Evolutionary conservation across 352 stramenopile species (phyloP), one percentile per base, ranked within the genome.

Genomic region (Phytophthora niederhauseri): DNA sequence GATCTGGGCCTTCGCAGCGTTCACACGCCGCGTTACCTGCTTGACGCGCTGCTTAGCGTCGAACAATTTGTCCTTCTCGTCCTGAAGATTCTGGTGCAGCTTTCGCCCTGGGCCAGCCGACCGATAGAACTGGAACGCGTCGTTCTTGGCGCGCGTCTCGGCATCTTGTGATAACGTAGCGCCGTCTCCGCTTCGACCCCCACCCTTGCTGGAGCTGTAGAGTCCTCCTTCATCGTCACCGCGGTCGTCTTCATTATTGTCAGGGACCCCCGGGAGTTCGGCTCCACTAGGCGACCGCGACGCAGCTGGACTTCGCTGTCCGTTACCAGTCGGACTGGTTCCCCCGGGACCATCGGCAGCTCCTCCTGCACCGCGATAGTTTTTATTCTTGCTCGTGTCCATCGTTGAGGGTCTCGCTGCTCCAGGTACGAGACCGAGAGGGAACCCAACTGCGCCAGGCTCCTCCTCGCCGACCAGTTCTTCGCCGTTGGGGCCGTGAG

Each of bases 21-120:
- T 97, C n/a, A 97, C 67, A 15, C 86, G 76, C 15, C 55, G 74
- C 17, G 87, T 85, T 15, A 96, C 66, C 55, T 93, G 78, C 43
- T 93, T 92, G 14, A 91, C 77, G 5, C 81, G 84, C 34, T 92
- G 83, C 54, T 93, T 94, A 2, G 75, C 69, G 52, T 91, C 85
- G 46, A 91, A 86, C 0, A 94, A 60, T 51, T 89, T 85, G 57
- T 87, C 77, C 61, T 97, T 97, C 30, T 90, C 85, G 8, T 87
- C 78, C 22, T 90, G 79, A 4, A 95, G 65, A 49, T 56, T 85
- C 6, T 78, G 72, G 30, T 90, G 56, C 14, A 92, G 72, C 58
- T 92, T 89, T 30, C 89, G 79, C 14, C 83, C 87, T 0, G 83
- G 49, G 1, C 87, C 83, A 6, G 45, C 82, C 1, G 68, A 78